Base-by-base conservation (phyloP, 352 stramenopile species). In the Phytopythium cucurbitacearum region DNA sequence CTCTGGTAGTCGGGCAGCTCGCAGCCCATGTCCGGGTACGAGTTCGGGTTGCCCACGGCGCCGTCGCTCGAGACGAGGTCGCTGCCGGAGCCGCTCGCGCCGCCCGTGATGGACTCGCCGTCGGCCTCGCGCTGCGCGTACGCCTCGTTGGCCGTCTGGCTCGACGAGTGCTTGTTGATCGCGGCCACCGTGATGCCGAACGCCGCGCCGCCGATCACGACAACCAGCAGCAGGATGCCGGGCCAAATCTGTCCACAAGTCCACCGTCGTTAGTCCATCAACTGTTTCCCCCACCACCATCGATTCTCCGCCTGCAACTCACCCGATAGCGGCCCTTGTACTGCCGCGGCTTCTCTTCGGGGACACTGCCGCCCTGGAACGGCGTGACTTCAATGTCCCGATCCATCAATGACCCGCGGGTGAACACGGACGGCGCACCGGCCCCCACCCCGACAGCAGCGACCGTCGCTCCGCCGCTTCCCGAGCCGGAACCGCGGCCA, bases 1-100 rank as follows among this genome's bases (percentile, higher is more conserved):
- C 75, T 89, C 40, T 75, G 56, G 49, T 90, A 92, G 46, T 92
- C 68, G 0, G 81, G 81, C 7, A 87, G 65, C 37, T 82, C 65
- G 44, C 80, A 91, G 5, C 67, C 67, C 57, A 76, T 85, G 7
- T 73, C 57, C 4, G 73, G 78, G 56, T 92, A 92, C 44, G 62
- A 61, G 44, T 92, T 88, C 4, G 81, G 81, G 60, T 92, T 92
- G 3, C 77, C 80, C 21, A 90, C 67, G 8, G 48, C 67, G 16
- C 77, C 81, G 39, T 92, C 81, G 57, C 88, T 80, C 15, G 69
- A 79, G n/a, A 88, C 52, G 16, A 87, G 57, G 50, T 76, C 73
- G 9, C 69, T 72, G 56, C 57, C 60, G 12, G 59, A 62, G n/a
- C 53, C 62, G 33, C 56, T 64, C 1, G 62, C 48, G 7, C 58